Base-by-base conservation (phyloP, 2,329 filamentous ascomycete genomes). In the Onygenales sp. region DNA sequence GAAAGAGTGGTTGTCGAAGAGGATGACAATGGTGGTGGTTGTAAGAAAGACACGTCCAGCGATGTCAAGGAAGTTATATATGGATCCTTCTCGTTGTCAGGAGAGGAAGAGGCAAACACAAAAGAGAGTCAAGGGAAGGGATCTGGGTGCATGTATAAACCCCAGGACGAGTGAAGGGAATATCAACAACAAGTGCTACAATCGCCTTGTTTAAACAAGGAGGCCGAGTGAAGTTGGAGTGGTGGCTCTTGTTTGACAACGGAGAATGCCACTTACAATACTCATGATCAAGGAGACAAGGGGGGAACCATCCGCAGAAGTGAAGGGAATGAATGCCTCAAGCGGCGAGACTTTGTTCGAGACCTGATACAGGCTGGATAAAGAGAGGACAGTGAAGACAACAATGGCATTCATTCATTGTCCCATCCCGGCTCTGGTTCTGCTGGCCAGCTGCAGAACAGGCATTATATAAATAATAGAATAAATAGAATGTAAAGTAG, bases 11-110 rank as follows among this genome's bases (percentile, higher is more conserved):
- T 7, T 2, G 21, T 43, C 10, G 39, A 14, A 11, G 27, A 36
- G 11, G 27, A 44, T 43, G 7, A 35, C 13, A 2, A 10, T 49
- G 36, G 13, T 49, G 21, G 41, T 49, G 42, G 21, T 51, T 33
- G 43, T 27, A 44, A 41, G 47, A 33, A 41, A 53, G 44, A 53
- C 52, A 52, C 46, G 47, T 14, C 52, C 52, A 47, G 52, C 52
- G 47, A 51, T 42, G 47, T 44, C 43, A 17, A 35, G 38, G 11
- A 43, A 44, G 17, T 49, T 50, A 41, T 47, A 43, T 27, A 27
- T 35, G 42, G 33, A 55, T 53, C 31, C 45, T 53, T 55, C 38
- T 44, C 14, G 39, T 43, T 27, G 47, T 54, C 46, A 55, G 50
- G 27, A 27, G 21, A 27, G 21, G 21, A 27, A 27, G 5, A 27